phyloP scores from a whole-genome alignment of 768 basidiomycete species.

The Tulasnella sp. region DNA sequence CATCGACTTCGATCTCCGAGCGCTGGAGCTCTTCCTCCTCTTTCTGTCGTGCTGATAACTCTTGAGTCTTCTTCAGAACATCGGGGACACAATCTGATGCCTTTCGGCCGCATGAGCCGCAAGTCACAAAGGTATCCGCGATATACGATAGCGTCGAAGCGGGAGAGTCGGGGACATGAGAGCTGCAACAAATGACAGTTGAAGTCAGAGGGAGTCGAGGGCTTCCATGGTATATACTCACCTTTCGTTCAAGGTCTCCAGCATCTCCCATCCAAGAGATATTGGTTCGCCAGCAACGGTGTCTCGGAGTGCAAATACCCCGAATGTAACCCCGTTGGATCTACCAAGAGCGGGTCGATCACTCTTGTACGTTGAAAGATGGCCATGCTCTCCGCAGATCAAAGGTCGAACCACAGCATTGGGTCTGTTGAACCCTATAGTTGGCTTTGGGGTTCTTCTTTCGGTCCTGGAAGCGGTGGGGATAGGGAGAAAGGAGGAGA shows the following conservation, averaged over 20 bases:
- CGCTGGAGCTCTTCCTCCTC: slow-evolving; percentile 1
- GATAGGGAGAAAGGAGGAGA: not conserved
- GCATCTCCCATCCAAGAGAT: slow-evolving; percentile 15
- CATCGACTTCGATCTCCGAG: not conserved
- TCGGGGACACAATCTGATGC: slow-evolving; percentile 3
- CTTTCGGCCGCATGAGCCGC: slow-evolving; percentile 6
- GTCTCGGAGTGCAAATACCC: slow-evolving; percentile 5
- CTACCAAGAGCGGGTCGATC: not conserved
- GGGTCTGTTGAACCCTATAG: not conserved
- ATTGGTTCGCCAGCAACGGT: slow-evolving; percentile 9
- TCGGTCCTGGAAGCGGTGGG: not conserved
- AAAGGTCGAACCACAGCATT: slow-evolving; percentile 15
- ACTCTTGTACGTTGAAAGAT: not conserved
- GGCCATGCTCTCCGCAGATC: not conserved
- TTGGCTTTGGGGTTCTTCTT: not conserved
- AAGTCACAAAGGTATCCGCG: slow-evolving; percentile 9
- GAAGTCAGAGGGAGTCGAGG: not conserved
- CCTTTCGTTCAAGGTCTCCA: not conserved
- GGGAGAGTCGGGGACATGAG: not conserved
- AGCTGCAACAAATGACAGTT: not conserved
- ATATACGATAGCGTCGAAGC: not conserved
- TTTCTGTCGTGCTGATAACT: not conserved
- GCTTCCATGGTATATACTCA: not conserved
- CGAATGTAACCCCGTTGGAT: slow-evolving; percentile 8
- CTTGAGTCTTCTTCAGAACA: not conserved